A percentile compares a stretch with the other conserved stretches of the same genome.
phyloP scores from a whole-genome alignment of 371 early-diverging fungal species.

The Dinochytrium kinnereticum region DNA sequence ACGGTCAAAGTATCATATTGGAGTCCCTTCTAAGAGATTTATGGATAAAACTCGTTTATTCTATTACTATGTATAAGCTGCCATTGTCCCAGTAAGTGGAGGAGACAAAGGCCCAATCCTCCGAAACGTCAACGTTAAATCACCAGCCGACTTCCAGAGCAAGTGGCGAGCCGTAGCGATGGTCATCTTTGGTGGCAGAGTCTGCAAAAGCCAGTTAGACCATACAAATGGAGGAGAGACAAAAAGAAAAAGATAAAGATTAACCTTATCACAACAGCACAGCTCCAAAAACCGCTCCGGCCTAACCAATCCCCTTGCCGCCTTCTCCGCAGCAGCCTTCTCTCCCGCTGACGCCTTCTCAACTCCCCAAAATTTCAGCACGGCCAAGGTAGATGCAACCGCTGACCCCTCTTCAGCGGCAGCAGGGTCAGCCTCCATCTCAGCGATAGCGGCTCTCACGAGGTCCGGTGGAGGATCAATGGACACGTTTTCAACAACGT shows the following conservation, averaged over 20 bases:
- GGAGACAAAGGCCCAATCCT: no score
- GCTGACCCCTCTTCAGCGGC: conserved; percentile 20
- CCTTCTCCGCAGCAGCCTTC: conserved; percentile 10
- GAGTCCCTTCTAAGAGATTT: neutral
- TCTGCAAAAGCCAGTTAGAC: conserved; percentile 24
- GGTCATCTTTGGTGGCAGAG: conserved; percentile 73
- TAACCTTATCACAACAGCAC: conserved; percentile 71
- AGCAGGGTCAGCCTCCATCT: conserved; percentile 34
- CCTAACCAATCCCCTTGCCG: conserved; percentile 42
- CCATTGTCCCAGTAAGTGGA: no score
- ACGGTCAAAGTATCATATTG: no score
- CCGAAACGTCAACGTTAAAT: conserved; percentile 53
- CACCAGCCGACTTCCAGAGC: conserved; percentile 83
- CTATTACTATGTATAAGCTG: neutral
- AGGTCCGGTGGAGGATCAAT: conserved; percentile 24
- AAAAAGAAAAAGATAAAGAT: neutral
- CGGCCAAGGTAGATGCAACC: neutral
- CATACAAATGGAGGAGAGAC: neutral
- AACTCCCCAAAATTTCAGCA: neutral
- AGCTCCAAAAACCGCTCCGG: conserved; percentile 76
- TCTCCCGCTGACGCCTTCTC: neutral
- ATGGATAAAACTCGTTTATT: no score
- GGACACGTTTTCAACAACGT: conserved; percentile 72
- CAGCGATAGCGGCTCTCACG: conserved; percentile 37
- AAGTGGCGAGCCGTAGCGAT: conserved; percentile 82